Percentiles rank a stretch among this genome's conserved stretches.
phyloP scores from a whole-genome alignment of 2,329 filamentous ascomycete genomes.

The Aspergillus sp. region DNA sequence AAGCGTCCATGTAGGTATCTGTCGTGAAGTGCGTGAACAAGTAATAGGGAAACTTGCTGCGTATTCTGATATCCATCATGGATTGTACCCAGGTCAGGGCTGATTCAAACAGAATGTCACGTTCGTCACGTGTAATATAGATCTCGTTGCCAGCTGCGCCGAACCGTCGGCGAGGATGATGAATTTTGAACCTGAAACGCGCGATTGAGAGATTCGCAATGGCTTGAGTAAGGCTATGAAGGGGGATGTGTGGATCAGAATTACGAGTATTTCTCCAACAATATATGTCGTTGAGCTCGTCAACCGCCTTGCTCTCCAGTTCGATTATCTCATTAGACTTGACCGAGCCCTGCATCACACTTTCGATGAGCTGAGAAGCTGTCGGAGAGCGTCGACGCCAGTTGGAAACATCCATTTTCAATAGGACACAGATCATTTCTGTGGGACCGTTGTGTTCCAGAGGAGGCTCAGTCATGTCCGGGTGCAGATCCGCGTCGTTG shows the following conservation, averaged over 20 bases:
- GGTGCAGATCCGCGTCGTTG: conserved; percentile 29
- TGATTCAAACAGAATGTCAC: conserved; percentile 2
- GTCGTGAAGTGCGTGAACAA: conserved; percentile 6
- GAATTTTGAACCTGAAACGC: neutral
- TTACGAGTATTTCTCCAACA: neutral
- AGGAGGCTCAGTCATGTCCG: conserved; percentile 36
- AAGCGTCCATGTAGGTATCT: neutral
- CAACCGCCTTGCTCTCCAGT: neutral
- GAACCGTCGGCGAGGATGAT: neutral
- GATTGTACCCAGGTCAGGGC: neutral
- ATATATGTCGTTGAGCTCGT: conserved; percentile 1
- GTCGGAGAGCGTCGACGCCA: neutral
- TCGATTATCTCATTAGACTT: neutral
- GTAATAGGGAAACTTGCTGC: neutral
- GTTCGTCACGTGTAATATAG: neutral
- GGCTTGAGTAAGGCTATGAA: neutral
- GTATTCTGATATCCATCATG: neutral
- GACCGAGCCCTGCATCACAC: neutral
- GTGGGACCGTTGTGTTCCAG: conserved; percentile 33
- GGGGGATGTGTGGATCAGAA: neutral
- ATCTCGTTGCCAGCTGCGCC: neutral
- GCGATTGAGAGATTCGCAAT: neutral
- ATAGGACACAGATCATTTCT: conserved; percentile 33
- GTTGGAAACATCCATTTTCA: neutral
- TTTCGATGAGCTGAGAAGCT: neutral